A percentile compares a stretch with the other conserved stretches of the same genome.
Evolutionary conservation across 2,329 filamentous ascomycete genomes (phyloP).

Genomic region (Fusarium liriodendri): DNA sequence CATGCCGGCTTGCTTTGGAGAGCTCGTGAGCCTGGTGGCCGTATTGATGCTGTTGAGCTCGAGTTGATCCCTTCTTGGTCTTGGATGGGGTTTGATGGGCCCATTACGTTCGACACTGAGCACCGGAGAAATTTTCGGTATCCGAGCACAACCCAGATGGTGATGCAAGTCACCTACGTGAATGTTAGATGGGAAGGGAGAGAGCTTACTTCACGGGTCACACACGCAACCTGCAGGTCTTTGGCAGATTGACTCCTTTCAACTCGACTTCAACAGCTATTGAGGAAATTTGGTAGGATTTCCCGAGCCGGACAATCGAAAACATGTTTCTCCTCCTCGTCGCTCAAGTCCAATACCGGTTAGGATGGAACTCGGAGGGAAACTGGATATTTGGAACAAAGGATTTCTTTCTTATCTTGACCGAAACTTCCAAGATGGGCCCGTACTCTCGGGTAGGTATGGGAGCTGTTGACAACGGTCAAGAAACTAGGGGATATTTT

Average conservation of each 20-base stretch:
- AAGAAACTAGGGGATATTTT: background rate
- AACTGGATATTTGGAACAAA: background rate
- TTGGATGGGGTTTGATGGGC: background rate
- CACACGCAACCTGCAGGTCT: background rate
- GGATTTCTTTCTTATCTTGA: background rate
- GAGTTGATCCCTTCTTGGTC: background rate
- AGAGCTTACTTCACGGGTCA: background rate
- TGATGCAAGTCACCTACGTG: background rate
- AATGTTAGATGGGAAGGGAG: background rate
- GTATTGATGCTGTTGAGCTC: background rate
- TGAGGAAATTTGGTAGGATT: background rate
- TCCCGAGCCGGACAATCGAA: background rate
- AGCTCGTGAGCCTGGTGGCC: background rate
- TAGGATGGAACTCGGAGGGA: background rate
- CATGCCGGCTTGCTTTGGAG: background rate
- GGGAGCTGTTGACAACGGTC: background rate
- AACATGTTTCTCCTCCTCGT: background rate
- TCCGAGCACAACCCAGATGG: accelerated
- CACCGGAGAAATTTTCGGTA: background rate
- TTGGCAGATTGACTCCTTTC: background rate
- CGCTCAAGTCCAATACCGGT: background rate
- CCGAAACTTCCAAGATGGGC: background rate
- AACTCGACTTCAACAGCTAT: background rate
- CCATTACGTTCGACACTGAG: background rate
- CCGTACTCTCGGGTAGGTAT: background rate